Base-by-base conservation (phyloP, 257 asterid genomes). In the Leptodermis oblonga region DNA sequence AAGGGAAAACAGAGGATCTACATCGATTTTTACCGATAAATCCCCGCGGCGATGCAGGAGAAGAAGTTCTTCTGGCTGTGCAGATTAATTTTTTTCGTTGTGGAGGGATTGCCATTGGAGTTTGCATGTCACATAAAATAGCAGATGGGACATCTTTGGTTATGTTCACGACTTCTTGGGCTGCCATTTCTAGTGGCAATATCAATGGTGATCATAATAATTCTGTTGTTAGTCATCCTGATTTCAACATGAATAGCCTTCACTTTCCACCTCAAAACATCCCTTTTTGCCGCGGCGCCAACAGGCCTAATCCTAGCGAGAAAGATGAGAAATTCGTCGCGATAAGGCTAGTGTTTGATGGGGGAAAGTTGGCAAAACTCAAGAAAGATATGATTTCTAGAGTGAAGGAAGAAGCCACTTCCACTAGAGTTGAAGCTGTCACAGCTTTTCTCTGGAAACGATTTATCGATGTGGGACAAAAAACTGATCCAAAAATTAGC, bases 341-440 rank as follows among this genome's bases (percentile, higher is more conserved):
- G 1, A 73, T 61, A 59, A 71, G 81, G 11, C 53, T 81, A 1
- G 72, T 81, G 4, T 87, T 84, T 26, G 64, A 61, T 15, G 65
- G 79, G 31, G 77, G 69, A 68, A 85, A 67, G 45, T 36, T 87
- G 51, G 71, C 33, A 6, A 53, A 26, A 1, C 74, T 83, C 1
- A 78, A 75, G 43, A 51, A 67, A 37, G 25, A 37, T 1, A 53
- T 67, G 64, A 56, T 65, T 68, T 71, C 4, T 8, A n/a, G 25
- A 0, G 26, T 42, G 48, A 69, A 73, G n/a, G 68, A 73, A 55
- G 84, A n/a, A n/a, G n/a, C n/a, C n/a, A n/a, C n/a, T n/a, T n/a
- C 83, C 3, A 85, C 83, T 30, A 65, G 88, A 13, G 84, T 86
- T 9, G 90, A 84, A 69, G 78, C 76, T 10, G 75, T 82, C 7